Evolutionary conservation across 1,139 yeast species (phyloP).

Genomic region (Suhomyces chickasaworum): DNA sequence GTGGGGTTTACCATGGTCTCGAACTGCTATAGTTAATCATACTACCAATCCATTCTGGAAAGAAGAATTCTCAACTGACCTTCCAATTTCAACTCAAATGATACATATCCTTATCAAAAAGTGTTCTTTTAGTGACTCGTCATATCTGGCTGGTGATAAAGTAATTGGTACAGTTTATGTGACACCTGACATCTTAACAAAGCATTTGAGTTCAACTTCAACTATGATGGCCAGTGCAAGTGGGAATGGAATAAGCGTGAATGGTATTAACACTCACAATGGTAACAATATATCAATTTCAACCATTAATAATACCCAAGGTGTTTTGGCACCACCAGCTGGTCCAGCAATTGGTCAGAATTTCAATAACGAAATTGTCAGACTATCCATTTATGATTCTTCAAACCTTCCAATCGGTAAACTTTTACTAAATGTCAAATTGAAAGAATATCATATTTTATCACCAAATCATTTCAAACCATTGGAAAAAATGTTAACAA

Average conservation of each 20-base stretch:
- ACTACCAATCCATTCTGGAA: constrained; percentile 68
- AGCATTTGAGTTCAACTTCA: constrained; percentile 35
- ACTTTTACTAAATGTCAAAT: constrained; percentile 54
- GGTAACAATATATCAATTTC: constrained; percentile 14
- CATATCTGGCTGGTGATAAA: constrained; percentile 34
- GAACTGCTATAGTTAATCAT: constrained; percentile 60
- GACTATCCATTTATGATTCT: constrained; percentile 45
- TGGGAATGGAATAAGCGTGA: constrained; percentile 29
- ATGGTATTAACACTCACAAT: constrained; percentile 20
- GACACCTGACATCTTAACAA: constrained; percentile 55
- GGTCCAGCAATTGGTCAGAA: constrained; percentile 7
- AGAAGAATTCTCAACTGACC: constrained; percentile 59
- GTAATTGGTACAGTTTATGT: constrained; percentile 57
- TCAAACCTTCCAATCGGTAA: constrained; percentile 56
- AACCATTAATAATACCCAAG: constrained; percentile 10
- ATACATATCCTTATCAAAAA: constrained; percentile 54
- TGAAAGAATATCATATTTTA: constrained; percentile 60
- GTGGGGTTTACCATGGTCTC: constrained; percentile 72
- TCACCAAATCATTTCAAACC: constrained; percentile 59
- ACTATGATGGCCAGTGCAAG: constrained; percentile 40
- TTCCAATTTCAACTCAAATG: constrained; percentile 57
- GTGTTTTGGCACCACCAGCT: constrained; percentile 2
- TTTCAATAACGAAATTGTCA: constrained; percentile 37
- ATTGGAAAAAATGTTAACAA: constrained; percentile 59
- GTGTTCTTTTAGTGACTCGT: constrained; percentile 26